Base-by-base conservation (phyloP, 257 asterid genomes). In the Gentiana macrophylla region DNA sequence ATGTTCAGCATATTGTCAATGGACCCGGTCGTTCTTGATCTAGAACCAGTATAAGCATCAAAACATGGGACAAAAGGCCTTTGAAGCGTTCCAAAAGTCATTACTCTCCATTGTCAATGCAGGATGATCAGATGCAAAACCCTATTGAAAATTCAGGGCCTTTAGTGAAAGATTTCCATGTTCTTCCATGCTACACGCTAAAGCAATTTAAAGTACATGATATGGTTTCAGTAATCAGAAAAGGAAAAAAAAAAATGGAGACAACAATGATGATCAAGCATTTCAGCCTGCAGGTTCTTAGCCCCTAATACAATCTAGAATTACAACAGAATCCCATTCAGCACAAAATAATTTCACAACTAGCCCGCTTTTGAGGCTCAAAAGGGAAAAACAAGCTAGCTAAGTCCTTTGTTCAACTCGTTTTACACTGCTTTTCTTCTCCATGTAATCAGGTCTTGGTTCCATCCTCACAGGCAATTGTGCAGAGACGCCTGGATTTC, bases 401-500 rank as follows among this genome's bases (percentile, higher is more conserved):
- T 11, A n/a, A 46, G 13, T 5, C 3, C 15, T 37, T 41, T 61
- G 32, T 13, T 45, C 52, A 2, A 66, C 64, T 49, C 53, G 41
- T 69, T 57, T 73, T 7, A 69, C 33, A 36, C 37, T 69, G 71
- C 61, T 71, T 67, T 70, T 74, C 65, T 45, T 61, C 32, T 58
- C 77, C 56, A 61, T 24, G 32, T 41, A 54, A 56, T 66, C 68
- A 49, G 71, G 70, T 67, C 74, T 66, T 32, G 58, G 53, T 65
- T 82, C 94, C 81, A 74, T 85, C 76, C 62, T 79, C 70, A 61
- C 73, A 24, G 86, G 86, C 69, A 72, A 60, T 12, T 84, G 89
- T 46, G 86, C 82, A 69, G 77, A 66, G 74, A 3, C 53, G 55
- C 37, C 57, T 13, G 60, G 52, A 8, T 64, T 75, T 11, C 66